Percentiles rank a stretch among this genome's conserved stretches.
Conservation (phyloP, 2,329 filamentous ascomycete genomes). For the Pseudogymnoascus sp. region DNA sequence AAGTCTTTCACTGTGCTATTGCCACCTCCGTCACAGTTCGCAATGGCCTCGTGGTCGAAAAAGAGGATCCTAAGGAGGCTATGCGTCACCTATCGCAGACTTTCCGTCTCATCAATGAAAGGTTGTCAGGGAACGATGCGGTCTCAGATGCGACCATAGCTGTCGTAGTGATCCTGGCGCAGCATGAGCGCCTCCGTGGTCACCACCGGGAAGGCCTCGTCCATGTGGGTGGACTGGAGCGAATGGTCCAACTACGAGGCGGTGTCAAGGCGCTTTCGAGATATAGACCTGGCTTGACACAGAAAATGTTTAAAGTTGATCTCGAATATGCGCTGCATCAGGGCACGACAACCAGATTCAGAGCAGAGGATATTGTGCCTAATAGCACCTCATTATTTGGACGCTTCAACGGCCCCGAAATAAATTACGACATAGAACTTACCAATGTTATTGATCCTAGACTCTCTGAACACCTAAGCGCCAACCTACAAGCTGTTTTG, state of each 20-base stretch:
- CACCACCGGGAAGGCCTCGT: slow-evolving; percentile 20
- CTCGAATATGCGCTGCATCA: slow-evolving; percentile 22
- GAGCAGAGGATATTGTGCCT: slow-evolving; percentile 6
- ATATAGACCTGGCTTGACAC: slow-evolving; percentile 15
- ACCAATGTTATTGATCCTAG: not conserved
- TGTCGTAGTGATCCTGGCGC: slow-evolving; percentile 23
- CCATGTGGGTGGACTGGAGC: slow-evolving; percentile 26
- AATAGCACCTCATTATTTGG: not conserved
- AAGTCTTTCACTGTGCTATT: slow-evolving; percentile 26
- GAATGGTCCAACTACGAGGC: slow-evolving; percentile 27
- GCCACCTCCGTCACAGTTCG: slow-evolving; percentile 20
- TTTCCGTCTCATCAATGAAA: slow-evolving; percentile 25
- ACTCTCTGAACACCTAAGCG: not conserved
- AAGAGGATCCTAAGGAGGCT: slow-evolving; percentile 14
- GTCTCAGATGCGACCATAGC: slow-evolving; percentile 24
- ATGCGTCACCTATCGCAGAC: slow-evolving; percentile 22
- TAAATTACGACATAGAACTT: not conserved
- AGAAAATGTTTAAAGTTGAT: slow-evolving; percentile 22
- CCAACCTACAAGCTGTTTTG: slow-evolving; percentile 12
- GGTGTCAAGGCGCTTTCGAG: slow-evolving; percentile 20
- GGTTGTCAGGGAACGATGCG: slow-evolving; percentile 20
- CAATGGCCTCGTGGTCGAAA: slow-evolving; percentile 9
- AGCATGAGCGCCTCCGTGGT: slow-evolving; percentile 21
- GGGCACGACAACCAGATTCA: slow-evolving; percentile 17
- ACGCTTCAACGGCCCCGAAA: not conserved